Base-by-base conservation (phyloP, 2,329 filamentous ascomycete genomes). In the Helminthosporium solani region DNA sequence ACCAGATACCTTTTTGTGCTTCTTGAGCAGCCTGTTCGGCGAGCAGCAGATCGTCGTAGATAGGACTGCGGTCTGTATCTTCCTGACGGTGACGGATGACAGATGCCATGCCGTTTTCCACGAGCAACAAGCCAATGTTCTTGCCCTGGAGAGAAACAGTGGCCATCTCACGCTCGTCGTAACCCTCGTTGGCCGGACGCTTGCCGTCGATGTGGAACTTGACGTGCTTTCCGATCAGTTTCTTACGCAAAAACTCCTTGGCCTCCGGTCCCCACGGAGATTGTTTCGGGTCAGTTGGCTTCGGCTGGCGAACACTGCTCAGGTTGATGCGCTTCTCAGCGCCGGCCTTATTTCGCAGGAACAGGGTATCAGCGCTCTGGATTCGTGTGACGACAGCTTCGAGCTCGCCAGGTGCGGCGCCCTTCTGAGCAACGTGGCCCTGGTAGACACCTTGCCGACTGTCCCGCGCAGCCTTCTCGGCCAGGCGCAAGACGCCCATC, bases 21-120 rank as follows among this genome's bases (percentile, higher is more conserved):
- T 88, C 84, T 73, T 95, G 91, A 41, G 94, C 92, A 31, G 76
- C 71, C 63, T 90, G 87, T 66, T 94, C 88, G 2, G 88, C 88
- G 28, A 84, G 84, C 15, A 94, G 78, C 11, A 95, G 78, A 63
- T 92, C 87, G 62, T 99, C 94, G 66, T 97, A 99, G 70, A 96
- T 91, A 15, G 91, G 86, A 39, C 91, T 92, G 42, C 94, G 83
- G 70, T 99, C 94, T 3, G 89, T 89, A 65, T 99, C 94, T 63
- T 97, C 92, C 72, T 92, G 88, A 54, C 91, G 84, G 74, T 99
- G 94, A 51, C 94, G 86, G 63, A 99, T 95, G 7, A 99, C 94
- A 0, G 91, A 92, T 19, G 86, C 88, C 76, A 91, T 96, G 23
- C 94, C 94, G 56, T 88, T 88, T 73, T 96, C 89, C n/a, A 97